Conservation (phyloP, 2,329 filamentous ascomycete species). For the Xylariales sp. region DNA sequence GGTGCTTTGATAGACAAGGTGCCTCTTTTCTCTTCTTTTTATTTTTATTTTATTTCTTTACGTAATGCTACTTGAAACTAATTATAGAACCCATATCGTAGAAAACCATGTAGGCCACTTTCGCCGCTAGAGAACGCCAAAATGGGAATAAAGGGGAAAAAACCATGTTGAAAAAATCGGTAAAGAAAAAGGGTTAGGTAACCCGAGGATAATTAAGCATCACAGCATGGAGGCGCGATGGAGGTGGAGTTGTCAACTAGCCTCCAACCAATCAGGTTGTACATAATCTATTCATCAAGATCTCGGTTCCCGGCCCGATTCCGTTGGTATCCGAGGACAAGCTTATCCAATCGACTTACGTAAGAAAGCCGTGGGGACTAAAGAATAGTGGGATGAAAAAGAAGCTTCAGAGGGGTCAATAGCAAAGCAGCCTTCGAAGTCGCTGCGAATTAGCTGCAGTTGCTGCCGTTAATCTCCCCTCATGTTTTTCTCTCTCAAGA, state of each 20-base stretch:
- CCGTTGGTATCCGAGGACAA: constrained; percentile 23
- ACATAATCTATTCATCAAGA: constrained; percentile 7
- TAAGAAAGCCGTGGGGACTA: constrained; percentile 12
- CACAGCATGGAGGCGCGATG: background rate
- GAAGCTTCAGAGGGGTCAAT: constrained; percentile 5
- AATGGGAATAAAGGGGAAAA: too few relatives aligned
- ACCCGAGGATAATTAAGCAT: background rate
- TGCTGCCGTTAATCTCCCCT: background rate
- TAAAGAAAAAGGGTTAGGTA: background rate
- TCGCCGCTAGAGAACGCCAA: background rate
- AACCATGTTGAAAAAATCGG: too few relatives aligned
- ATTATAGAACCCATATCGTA: background rate
- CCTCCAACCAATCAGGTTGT: constrained; percentile 21
- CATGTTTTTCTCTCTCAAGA: constrained; percentile 25
- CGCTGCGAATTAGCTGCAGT: background rate
- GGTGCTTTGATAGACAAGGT: constrained; percentile 3
- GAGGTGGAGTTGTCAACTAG: constrained; percentile 14
- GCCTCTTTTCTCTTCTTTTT: too few relatives aligned
- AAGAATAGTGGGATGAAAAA: background rate
- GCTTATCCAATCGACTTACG: constrained; percentile 13
- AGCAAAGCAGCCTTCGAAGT: constrained; percentile 3
- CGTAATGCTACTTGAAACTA: background rate
- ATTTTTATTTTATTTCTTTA: background rate
- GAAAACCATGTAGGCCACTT: background rate
- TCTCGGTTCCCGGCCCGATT: constrained; percentile 21